Evolutionary conservation across 345 rosid species (phyloP), one percentile per base, ranked within the genome.

Genomic region (Corchorus olitorius): DNA sequence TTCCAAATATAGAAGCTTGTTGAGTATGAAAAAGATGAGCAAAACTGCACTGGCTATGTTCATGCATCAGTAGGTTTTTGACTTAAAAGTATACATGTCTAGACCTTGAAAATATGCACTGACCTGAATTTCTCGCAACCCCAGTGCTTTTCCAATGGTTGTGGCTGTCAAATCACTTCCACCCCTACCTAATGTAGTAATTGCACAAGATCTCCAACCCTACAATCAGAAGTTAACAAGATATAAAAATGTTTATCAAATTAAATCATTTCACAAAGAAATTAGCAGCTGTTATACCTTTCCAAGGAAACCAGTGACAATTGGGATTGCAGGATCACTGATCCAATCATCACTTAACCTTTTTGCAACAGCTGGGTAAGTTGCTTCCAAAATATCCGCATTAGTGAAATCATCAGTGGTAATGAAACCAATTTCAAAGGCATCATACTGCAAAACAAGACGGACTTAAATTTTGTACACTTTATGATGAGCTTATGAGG

Each of bases 121-220:
- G 67, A 92, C 99, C 99, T 94, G 99, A 88, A 96, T 96, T 90
- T 96, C 99, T 75, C 84, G 82, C 86, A 96, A 86, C 55, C 97
- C 94, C 81, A 96, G 82, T 58, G 98, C 97, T 85, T 96, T 96
- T 71, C 99, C 98, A 70, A 96, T 96, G 63, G 97, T 91, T 76
- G 99, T 96, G 78, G 98, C 99, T 7, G 99, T 94, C 86, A 96
- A 88, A 84, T 96, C 99, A 82, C 99, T 96, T 65, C 99, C 99
- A 76, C 99, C 99, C 74, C 99, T 87, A 67, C 99, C 99, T 66
- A 96, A 81, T 6, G 99, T 96, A 73, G 99, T 96, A 78, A 92
- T 83, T 74, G 94, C 99, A 86, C 94, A 80, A 79, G 99, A 82
- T 88, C 87, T 91, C 95, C 97, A 96, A 54, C 98, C 98, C 99